Evolutionary conservation across 176 grass and related monocot species (phyloP), one percentile per base, ranked within the genome.

Genomic region (Bothriochloa decipiens): DNA sequence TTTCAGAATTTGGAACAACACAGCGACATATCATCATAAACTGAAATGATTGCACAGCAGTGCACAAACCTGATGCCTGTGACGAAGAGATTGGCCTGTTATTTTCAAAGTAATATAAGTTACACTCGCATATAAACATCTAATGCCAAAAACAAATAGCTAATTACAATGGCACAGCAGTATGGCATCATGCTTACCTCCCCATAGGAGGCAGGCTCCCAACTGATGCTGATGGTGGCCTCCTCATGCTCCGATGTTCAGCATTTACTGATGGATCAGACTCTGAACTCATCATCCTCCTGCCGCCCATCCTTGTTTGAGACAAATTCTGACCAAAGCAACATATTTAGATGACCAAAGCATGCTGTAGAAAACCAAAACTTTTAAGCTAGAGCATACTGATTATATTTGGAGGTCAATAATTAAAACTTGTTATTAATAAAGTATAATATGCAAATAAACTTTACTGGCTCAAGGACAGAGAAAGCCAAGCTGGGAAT

Each of bases 241-340:
- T 96, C 39, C 93, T 87, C 74, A 81, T 77, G 81, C 89, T 94
- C 76, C 93, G 81, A 74, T 88, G 65, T 76, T 99, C 93, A 26
- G 43, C 77, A 75, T 81, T 96, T 33, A 87, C 62, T 37, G 79
- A 16, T 61, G 78, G 73, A 69, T 94, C 90, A 27, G 89, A 82
- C n/a, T 99, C 96, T 3, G 91, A 82, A 75, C 89, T 84, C 28
- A 90, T 80, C 74, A 91, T 80, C 86, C 93, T 94, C 91, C 93
- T 92, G 65, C 89, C 89, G 61, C 87, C 84, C 89, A 85, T 88
- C 86, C 93, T 99, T 87, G 87, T 89, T 78, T 98, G 96, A 79
- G 96, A 87, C 84, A 95, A 83, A 88, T 95, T 98, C 93, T 99
- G 79, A 39, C 82, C 46, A 82, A 90, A 2, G 80, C 20, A 85